phyloP scores from a whole-genome alignment of 805 yeast genomes.

The Yamadazyma akitaensis region DNA sequence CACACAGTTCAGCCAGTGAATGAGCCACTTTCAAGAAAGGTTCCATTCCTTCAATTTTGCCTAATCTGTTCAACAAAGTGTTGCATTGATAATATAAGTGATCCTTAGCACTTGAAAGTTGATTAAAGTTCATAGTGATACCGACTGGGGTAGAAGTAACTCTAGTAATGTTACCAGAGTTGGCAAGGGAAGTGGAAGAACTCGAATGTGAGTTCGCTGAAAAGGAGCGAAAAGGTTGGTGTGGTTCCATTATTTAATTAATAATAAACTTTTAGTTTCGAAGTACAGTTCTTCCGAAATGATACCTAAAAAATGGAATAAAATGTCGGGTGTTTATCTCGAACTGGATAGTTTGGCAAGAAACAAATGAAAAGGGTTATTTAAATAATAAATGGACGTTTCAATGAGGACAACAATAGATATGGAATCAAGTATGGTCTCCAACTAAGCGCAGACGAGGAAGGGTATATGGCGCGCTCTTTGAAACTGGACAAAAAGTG shows the following conservation, averaged over 20 bases:
- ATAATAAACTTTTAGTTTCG: background rate
- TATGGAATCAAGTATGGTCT: background rate
- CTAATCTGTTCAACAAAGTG: slow-evolving; percentile 52
- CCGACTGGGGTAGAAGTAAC: slow-evolving; percentile 45
- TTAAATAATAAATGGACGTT: no score
- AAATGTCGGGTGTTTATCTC: background rate
- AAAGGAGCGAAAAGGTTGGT: slow-evolving; percentile 36
- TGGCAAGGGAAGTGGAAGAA: slow-evolving; percentile 27
- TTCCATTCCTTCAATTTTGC: slow-evolving; percentile 60
- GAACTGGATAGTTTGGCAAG: background rate
- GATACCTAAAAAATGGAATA: background rate
- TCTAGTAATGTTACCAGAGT: slow-evolving; percentile 34
- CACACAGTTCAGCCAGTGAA: slow-evolving; percentile 60
- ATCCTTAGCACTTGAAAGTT: slow-evolving; percentile 57
- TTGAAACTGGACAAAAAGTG: background rate
- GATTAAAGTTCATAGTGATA: slow-evolving; percentile 52
- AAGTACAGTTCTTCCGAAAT: background rate
- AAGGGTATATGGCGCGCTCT: slow-evolving; percentile 1
- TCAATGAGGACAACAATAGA: background rate
- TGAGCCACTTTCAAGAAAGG: slow-evolving; percentile 65
- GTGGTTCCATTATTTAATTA: slow-evolving; percentile 18
- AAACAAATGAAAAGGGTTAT: background rate
- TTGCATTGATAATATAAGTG: slow-evolving; percentile 69
- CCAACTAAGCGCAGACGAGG: slow-evolving; percentile 3
- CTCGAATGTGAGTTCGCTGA: slow-evolving; percentile 20